phyloP scores from a whole-genome alignment of 768 basidiomycete species.

The Xerocomellus amylosporus region DNA sequence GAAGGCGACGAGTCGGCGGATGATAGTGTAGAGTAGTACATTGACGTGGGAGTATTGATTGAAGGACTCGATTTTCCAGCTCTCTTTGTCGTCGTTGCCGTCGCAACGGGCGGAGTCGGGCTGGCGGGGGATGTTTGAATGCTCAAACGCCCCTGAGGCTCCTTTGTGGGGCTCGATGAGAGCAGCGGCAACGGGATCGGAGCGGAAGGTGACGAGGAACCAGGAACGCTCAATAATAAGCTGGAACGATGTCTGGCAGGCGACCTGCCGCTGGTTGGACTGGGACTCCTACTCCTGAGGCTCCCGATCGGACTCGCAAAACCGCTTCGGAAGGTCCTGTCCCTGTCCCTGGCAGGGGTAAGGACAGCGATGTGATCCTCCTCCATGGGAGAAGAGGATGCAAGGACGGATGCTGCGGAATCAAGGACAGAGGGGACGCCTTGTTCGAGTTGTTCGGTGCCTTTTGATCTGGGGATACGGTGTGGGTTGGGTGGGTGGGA shows the following conservation, averaged over 20 bases:
- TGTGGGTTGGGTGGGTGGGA: conserved; percentile 58
- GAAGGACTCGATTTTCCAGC: conserved; percentile 21
- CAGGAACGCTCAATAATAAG: conserved; percentile 50
- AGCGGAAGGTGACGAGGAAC: conserved; percentile 25
- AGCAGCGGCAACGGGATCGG: conserved; percentile 23
- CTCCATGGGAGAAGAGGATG: conserved; percentile 43
- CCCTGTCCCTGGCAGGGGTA: conserved; percentile 45
- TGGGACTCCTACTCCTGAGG: conserved; percentile 64
- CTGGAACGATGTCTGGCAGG: conserved; percentile 39
- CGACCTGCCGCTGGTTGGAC: conserved; percentile 46
- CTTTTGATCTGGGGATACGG: conserved; percentile 67
- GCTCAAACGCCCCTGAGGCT: conserved; percentile 17
- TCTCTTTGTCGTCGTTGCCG: conserved; percentile 4
- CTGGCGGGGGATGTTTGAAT: conserved; percentile 25
- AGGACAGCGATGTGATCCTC: conserved; percentile 62
- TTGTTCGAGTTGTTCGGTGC: conserved; percentile 71
- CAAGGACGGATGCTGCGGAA: conserved; percentile 72
- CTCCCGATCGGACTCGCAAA: conserved; percentile 64
- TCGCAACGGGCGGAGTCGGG: conserved; percentile 2
- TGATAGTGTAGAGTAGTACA: conserved; percentile 44
- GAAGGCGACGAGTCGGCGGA: conserved; percentile 40
- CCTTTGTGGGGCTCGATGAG: conserved; percentile 29
- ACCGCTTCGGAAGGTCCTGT: conserved; percentile 43
- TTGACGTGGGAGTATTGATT: conserved; percentile 47
- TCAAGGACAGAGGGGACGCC: conserved; percentile 85